Evolutionary conservation across 352 stramenopile genomes (phyloP).

Genomic region (Elongisporangium senticosum): DNA sequence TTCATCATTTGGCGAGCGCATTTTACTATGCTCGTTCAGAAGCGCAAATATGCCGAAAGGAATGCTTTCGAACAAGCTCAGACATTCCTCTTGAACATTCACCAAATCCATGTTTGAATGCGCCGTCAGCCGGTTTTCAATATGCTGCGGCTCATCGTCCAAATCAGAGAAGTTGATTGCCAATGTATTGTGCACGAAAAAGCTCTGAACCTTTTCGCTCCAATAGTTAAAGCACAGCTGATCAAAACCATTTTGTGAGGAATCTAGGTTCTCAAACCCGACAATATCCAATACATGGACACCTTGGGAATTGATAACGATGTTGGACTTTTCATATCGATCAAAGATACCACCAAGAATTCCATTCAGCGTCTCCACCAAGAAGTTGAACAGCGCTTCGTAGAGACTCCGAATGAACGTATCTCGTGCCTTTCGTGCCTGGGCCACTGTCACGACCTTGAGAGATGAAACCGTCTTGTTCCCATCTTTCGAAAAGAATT

Average conservation of each 20-base stretch:
- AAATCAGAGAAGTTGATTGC: conserved; percentile 54
- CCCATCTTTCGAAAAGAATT: conserved; percentile 73
- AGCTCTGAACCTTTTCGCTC: conserved; percentile 78
- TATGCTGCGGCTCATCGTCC: conserved; percentile 55
- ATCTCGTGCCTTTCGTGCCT: conserved; percentile 62
- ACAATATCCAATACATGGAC: conserved; percentile 81
- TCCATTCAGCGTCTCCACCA: conserved; percentile 76
- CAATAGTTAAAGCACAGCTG: conserved; percentile 83
- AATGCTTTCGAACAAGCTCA: conserved; percentile 67
- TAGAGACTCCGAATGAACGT: conserved; percentile 81
- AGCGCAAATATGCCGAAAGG: conserved; percentile 72
- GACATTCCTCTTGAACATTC: conserved; percentile 52
- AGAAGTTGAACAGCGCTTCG: conserved; percentile 69
- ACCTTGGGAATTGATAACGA: conserved; percentile 73
- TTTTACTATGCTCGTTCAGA: conserved; percentile 61
- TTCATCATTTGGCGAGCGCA: conserved; percentile 62
- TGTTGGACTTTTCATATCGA: conserved; percentile 79
- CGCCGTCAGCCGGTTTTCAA: conserved; percentile 53
- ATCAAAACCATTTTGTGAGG: conserved; percentile 64
- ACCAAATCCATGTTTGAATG: conserved; percentile 48
- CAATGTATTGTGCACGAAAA: conserved; percentile 75
- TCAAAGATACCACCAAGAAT: conserved; percentile 81
- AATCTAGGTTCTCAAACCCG: conserved; percentile 61
- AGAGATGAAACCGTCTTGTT: conserved; percentile 74
- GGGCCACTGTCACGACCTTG: conserved; percentile 75